Evolutionary conservation across 2,329 filamentous ascomycete species (phyloP).

Genomic region (Neopestalotiopsis sp.): DNA sequence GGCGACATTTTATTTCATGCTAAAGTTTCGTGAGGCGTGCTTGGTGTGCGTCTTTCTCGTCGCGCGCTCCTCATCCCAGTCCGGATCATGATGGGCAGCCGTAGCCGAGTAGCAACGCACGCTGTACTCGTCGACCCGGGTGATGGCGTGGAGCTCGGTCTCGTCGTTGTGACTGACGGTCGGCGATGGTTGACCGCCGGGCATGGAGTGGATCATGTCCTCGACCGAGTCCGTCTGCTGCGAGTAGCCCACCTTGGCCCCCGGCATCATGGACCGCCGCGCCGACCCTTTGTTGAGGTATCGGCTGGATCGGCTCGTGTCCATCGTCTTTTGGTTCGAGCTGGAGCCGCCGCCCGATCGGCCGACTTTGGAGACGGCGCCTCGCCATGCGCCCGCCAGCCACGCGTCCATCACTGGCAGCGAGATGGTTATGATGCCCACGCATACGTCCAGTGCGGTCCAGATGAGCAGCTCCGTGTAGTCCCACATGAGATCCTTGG

Average conservation of each 20-base stretch:
- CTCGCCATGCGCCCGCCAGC: conserved; percentile 26
- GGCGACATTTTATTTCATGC: background rate
- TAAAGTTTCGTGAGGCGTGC: background rate
- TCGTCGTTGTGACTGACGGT: background rate
- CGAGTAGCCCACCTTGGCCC: conserved; percentile 6
- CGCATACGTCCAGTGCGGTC: conserved; percentile 37
- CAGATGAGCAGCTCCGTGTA: conserved; percentile 35
- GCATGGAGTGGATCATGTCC: conserved; percentile 16
- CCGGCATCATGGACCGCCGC: background rate
- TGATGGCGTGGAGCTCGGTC: conserved; percentile 12
- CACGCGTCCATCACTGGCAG: conserved; percentile 39
- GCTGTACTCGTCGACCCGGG: conserved; percentile 15
- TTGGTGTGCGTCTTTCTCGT: conserved; percentile 6
- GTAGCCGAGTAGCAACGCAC: background rate
- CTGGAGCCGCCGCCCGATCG: conserved; percentile 11
- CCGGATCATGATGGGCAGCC: background rate
- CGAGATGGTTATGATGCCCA: conserved; percentile 37
- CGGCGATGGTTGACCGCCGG: background rate
- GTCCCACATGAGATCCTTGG: conserved; percentile 29
- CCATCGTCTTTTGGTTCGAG: background rate
- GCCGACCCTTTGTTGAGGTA: conserved; percentile 16
- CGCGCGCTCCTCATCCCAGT: background rate
- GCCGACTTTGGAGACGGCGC: conserved; percentile 18
- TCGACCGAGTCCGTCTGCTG: conserved; percentile 17
- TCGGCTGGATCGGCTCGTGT: background rate